phyloP scores from a whole-genome alignment of 2,329 filamentous ascomycete genomes.

The Cladosporium sp. region DNA sequence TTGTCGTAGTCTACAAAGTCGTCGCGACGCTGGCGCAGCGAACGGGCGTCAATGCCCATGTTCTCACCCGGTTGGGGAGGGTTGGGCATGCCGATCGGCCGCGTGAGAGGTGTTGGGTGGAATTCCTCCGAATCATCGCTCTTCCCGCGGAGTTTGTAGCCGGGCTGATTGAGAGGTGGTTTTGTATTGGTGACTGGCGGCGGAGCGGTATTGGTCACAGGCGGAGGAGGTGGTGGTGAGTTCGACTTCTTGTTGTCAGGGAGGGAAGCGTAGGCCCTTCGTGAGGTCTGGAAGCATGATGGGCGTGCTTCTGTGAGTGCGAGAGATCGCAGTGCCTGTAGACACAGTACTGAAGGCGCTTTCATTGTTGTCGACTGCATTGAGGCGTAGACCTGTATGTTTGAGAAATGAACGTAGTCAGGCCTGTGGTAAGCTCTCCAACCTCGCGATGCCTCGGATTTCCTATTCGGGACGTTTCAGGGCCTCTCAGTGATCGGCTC shows the following conservation, averaged over 20 bases:
- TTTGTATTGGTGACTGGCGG: conserved; percentile 13
- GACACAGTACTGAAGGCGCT: conserved; percentile 26
- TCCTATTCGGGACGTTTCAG: background rate
- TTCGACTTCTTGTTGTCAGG: conserved; percentile 15
- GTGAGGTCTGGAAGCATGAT: conserved; percentile 6
- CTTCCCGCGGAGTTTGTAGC: conserved; percentile 21
- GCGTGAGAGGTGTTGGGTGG: conserved; percentile 51
- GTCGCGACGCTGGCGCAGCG: conserved; percentile 63
- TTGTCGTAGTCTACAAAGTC: conserved; percentile 85
- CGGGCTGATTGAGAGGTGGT: conserved; percentile 11
- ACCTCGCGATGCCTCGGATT: background rate
- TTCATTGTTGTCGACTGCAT: conserved; percentile 22
- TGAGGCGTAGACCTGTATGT: background rate
- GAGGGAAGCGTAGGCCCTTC: conserved; percentile 22
- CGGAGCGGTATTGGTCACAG: no score
- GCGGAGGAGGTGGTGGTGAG: conserved; percentile 16
- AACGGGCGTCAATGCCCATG: conserved; percentile 67
- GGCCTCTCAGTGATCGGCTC: background rate
- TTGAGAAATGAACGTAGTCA: background rate
- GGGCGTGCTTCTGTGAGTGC: conserved; percentile 16
- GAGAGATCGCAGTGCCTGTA: conserved; percentile 27
- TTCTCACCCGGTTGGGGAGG: conserved; percentile 79
- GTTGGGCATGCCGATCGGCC: conserved; percentile 76
- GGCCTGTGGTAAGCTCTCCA: no score
- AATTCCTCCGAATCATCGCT: conserved; percentile 38